Conservation (phyloP, 495 filamentous ascomycete genomes). For the Neurospora sp. region DNA sequence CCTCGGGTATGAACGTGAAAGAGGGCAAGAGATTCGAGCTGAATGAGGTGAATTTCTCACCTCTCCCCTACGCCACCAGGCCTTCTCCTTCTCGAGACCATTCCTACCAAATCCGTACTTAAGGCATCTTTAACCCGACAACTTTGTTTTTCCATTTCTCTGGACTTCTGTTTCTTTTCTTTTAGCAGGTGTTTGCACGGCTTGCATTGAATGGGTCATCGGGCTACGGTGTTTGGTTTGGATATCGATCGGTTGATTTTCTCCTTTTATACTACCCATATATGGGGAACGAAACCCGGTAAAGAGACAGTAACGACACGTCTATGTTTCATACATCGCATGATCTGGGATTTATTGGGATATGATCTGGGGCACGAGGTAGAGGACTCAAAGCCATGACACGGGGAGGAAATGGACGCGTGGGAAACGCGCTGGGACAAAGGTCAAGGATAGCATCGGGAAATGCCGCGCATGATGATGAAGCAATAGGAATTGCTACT, state of each 20-base stretch:
- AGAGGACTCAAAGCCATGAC: background rate
- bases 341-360: background rate
- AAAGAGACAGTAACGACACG: conserved; percentile 21
- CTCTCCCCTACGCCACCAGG: too few species aligned
- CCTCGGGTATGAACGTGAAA: conserved; percentile 14
- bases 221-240: background rate
- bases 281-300: conserved; percentile 13
- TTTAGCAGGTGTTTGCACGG: background rate
- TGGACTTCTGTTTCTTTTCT: background rate
- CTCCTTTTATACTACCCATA: conserved; percentile 7
- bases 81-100: too few species aligned
- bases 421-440: background rate
- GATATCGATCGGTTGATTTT: background rate
- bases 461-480: background rate
- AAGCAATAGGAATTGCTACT: background rate
- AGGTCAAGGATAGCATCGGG: background rate
- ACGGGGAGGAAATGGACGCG: background rate
- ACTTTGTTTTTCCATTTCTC: background rate
- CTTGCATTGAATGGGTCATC: background rate
- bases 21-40: conserved; percentile 7
- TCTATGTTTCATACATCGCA: background rate
- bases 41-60: conserved; percentile 12
- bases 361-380: background rate
- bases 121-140: background rate
- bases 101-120: background rate